Base-by-base conservation (phyloP, 2,329 filamentous ascomycete species). In the Aspergillus fischeri region DNA sequence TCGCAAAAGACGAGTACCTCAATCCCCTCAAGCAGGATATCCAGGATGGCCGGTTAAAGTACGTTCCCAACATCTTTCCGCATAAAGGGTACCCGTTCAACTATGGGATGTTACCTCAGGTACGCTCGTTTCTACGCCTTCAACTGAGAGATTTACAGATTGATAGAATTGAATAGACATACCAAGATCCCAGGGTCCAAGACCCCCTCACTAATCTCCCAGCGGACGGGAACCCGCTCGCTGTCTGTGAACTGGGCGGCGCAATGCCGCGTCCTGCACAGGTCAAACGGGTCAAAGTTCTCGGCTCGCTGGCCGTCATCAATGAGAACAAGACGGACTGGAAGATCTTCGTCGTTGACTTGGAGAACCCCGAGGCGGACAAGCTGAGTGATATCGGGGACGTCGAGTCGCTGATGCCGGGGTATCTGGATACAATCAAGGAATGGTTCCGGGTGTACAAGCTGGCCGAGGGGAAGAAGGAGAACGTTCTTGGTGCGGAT, bases 381-480 rank as follows among this genome's bases (percentile, higher is more conserved):
- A 92, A 92, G 84, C 87, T 96, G 76, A 92, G 95, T 80, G 90
- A 95, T 74, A 87, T 95, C 62, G 91, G 94, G 83, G 91, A 96
- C 75, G 91, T 96, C 68, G 91, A 96, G 84, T 86, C 90, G 73
- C 90, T 95, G 81, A 85, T 95, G 60, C 91, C 91, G 56, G 91
- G 91, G 67, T 88, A 95, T 56, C 83, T 95, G 74, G 88, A 91
- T 66, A 91, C 91, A 72, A 95, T 91, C 73, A 95, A 95, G 74
- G 91, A 95, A 82, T 96, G 91, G 91, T 96, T 96, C 89, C 89
- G 91, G 76, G 94, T 95, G 84, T 96, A 96, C 87, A 96, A 96
- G 84, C 95, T 96, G 77, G 91, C 91, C 24, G 82, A 75, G 27
- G 86, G 88, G 81, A 95, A 94, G 49, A 90, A 90, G 75, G 93